These are phyloP conservation scores for Arthonia radiata DNA, from an alignment of 495 filamentous ascomycete species.

Conservation along the genomic window DNA sequence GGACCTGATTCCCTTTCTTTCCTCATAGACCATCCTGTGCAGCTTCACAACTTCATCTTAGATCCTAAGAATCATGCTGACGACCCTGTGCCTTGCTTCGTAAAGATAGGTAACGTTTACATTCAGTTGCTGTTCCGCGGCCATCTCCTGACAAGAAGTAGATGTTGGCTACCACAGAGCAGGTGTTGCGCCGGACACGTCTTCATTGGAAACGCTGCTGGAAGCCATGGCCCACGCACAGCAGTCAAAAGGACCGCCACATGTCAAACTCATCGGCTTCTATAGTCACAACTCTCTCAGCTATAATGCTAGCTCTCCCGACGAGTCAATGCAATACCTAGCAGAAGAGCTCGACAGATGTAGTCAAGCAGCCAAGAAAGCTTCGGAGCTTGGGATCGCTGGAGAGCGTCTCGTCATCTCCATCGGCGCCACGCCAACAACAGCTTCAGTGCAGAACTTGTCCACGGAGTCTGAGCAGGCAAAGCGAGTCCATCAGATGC, in stretches of 20 bases:
- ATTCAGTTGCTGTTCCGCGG: too few relatives aligned
- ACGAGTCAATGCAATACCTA: conserved; percentile 31
- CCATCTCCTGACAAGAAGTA: conserved; percentile 23
- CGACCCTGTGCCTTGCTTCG: too few relatives aligned
- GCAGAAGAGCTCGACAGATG: conserved; percentile 35
- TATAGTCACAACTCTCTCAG: conserved; percentile 65
- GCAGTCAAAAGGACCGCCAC: conserved; percentile 15
- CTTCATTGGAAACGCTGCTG: conserved; percentile 25
- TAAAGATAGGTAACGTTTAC: too few relatives aligned
- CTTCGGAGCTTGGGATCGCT: conserved; percentile 7
- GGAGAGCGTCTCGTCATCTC: conserved; percentile 31
- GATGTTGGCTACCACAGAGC: conserved; percentile 59
- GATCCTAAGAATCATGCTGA: too few relatives aligned
- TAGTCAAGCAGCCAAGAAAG: conserved; percentile 19
- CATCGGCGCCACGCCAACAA: conserved; percentile 64
- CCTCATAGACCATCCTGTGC: conserved; percentile 47
- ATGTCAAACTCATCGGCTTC: conserved; percentile 31
- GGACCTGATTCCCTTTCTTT: conserved; percentile 31
- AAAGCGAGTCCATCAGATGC: conserved; percentile 7
- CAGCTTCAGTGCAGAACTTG: conserved; percentile 28
- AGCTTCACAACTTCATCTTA: conserved; percentile 21
- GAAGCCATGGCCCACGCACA: conserved; percentile 22
- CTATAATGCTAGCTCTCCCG: conserved; percentile 26
- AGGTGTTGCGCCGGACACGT: conserved; percentile 28
- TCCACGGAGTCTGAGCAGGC: conserved; percentile 7